A percentile compares a stretch with the other conserved stretches of the same genome.
phyloP scores from a whole-genome alignment of 2,329 filamentous ascomycete species.

The Microdochium nivale region DNA sequence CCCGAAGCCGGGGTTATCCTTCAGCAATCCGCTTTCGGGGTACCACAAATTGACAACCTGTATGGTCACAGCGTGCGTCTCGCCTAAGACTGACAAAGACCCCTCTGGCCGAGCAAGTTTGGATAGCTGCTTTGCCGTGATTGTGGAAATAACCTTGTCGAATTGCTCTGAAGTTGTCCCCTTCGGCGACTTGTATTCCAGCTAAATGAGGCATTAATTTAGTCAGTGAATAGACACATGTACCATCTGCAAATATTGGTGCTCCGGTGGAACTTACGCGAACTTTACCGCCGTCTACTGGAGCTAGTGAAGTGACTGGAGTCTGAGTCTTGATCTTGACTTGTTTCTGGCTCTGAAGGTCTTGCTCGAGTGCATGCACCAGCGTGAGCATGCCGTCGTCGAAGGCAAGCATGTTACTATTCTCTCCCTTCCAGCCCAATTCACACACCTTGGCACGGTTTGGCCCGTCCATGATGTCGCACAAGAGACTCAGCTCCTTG shows the following conservation, averaged over 20 bases:
- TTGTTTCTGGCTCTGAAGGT: conserved; percentile 43
- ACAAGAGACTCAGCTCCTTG: conserved; percentile 11
- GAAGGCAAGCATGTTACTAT: conserved; percentile 35
- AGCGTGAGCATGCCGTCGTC: conserved; percentile 56
- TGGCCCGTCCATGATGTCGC: conserved; percentile 13
- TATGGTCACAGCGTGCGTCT: conserved; percentile 64
- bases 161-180: conserved; percentile 20
- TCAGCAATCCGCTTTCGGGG: conserved; percentile 50
- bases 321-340: conserved; percentile 47
- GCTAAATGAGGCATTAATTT: conserved; percentile 7
- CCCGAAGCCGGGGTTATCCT: conserved; percentile 65
- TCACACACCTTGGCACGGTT: conserved; percentile 10
- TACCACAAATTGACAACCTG: conserved; percentile 93
- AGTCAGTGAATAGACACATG: not conserved
- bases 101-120: conserved; percentile 20
- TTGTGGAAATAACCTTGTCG: conserved; percentile 57
- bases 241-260: not conserved
- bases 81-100: conserved; percentile 37
- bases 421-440: conserved; percentile 17
- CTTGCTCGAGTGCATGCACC: conserved; percentile 40
- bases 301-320: conserved; percentile 39
- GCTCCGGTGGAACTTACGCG: conserved; percentile 23
- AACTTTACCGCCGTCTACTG: conserved; percentile 26
- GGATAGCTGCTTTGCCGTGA: conserved; percentile 40
- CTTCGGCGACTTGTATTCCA: conserved; percentile 20